Base-by-base conservation (phyloP, 2,329 filamentous ascomycete species). In the Paracoccidioides brasiliensis region DNA sequence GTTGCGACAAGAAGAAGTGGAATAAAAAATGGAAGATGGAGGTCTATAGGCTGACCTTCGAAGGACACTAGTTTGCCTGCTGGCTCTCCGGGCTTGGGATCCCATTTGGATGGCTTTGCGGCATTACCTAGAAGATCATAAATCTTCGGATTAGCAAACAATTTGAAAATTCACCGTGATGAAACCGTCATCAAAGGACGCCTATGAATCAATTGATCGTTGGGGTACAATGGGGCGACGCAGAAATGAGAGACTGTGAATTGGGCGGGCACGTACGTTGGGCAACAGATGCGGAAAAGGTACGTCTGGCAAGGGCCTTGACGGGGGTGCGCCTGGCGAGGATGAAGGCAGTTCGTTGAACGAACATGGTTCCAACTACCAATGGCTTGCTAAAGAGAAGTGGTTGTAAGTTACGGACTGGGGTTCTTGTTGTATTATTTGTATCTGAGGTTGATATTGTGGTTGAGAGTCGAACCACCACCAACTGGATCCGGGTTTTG, bases 281-380 rank as follows among this genome's bases (percentile, higher is more conserved):
- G 63, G 69, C 62, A 60, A 74, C 61, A 56, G 72, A 70, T 52
- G 72, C 71, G 56, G 73, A 70, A 65, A 76, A 76, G 9, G 72
- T 68, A 65, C 74, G 73, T 58, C 66, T 65, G 61, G 71, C 67
- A 61, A 74, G 57, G 59, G 71, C 67, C 63, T 71, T 65, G 62
- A 69, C 62, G 55, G 72, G 73, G 59, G 71, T 67, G 64, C 72
- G 74, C 69, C 71, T 69, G 55, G 71, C 74, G 60, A 75, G 67
- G 64, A 70, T 67, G 66, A 71, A 70, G 63, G 69, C 72, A 63
- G 72, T 70, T 64, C 72, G 74, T 67, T 71, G 71, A 62, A 71
- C 69, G 69, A 74, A 76, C 74, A 75, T 76, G 67, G 65, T 59
- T 50, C 64, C 53, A 42, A 52, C 48, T 57, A 32, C 56, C 53